phyloP scores from a whole-genome alignment of 306 rosid species.

The Cucumis sativus region Cucumber_9930_V3 NC_026657.2:4011001-4011500 shows the following conservation, averaged over 20 bases:
- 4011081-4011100: neutral
- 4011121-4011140: neutral
- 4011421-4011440: slow-evolving; percentile 15
- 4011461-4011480: neutral
- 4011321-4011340: slow-evolving; percentile 94
- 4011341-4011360: slow-evolving; percentile 87
- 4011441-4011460: neutral
- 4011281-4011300: slow-evolving; percentile 90
- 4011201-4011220: slow-evolving; percentile 4
- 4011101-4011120: neutral
- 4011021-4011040: neutral
- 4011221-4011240: slow-evolving; percentile 16
- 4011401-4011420: slow-evolving; percentile 17
- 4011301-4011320: slow-evolving; percentile 83
- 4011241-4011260: slow-evolving; percentile 14
- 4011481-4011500: neutral
- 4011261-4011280: slow-evolving; percentile 77
- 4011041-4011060: neutral
- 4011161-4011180: neutral
- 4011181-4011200: neutral
- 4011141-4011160: neutral
- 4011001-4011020: neutral
- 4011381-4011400: slow-evolving; percentile 53
- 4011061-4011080: neutral
- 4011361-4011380: slow-evolving; percentile 97